Percentiles rank a stretch among this genome's conserved stretches.
Conservation (phyloP, 768 basidiomycete species). For the Podaxis rugospora region DNA sequence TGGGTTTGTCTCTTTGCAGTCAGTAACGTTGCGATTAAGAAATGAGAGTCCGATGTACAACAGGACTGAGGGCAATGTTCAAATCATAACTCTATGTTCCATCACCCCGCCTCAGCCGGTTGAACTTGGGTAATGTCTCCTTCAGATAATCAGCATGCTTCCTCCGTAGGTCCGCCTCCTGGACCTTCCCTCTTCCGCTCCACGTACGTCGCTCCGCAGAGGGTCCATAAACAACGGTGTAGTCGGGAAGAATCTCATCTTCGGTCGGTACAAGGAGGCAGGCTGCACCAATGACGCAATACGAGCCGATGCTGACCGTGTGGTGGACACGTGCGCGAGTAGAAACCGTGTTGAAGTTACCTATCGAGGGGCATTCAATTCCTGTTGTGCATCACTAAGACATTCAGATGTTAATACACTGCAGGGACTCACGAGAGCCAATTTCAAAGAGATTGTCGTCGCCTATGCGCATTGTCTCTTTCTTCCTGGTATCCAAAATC, state of each 20-base stretch:
- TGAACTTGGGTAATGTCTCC: constrained; percentile 91
- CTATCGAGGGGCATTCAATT: constrained; percentile 81
- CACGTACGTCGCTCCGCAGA: constrained; percentile 70
- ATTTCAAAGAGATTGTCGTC: constrained; percentile 94
- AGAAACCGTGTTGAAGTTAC: constrained; percentile 81
- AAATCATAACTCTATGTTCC: constrained; percentile 29
- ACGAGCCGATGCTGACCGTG: constrained; percentile 71
- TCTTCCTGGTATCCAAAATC: constrained; percentile 36
- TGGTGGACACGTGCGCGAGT: constrained; percentile 82
- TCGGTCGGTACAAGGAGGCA: constrained; percentile 77
- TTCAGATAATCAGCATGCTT: constrained; percentile 91
- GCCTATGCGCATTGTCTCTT: constrained; percentile 90
- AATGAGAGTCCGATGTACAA: neutral
- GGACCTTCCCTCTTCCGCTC: constrained; percentile 81
- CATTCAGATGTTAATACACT: neutral
- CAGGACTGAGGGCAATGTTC: constrained; percentile 1
- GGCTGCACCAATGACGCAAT: constrained; percentile 80
- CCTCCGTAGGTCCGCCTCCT: constrained; percentile 75
- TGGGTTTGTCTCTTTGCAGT: neutral
- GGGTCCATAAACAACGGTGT: constrained; percentile 81
- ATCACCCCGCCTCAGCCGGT: constrained; percentile 62
- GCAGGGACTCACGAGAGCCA: constrained; percentile 68
- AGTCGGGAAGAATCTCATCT: constrained; percentile 75
- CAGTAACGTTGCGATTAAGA: neutral
- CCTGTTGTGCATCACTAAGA: constrained; percentile 40